A percentile compares a stretch with the other conserved stretches of the same genome.
Evolutionary conservation across 2,329 filamentous ascomycete species (phyloP).

Genomic region (Penicillium sp.): DNA sequence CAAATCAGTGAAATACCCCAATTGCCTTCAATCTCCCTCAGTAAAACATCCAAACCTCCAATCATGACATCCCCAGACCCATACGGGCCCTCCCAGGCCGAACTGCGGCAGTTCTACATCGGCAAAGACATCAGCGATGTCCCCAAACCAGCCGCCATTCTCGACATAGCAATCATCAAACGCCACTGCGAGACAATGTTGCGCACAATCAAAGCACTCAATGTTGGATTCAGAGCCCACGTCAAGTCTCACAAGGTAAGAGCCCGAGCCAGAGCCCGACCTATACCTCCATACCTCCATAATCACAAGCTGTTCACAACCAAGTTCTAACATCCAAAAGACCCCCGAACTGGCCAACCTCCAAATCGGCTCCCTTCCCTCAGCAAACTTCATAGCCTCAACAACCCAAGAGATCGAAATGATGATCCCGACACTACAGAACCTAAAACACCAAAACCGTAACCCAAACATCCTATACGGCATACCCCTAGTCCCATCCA

Average conservation of each 20-base stretch:
- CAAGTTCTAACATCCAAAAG: slow-evolving; percentile 43
- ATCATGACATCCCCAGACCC: slow-evolving; percentile 6
- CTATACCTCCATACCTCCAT: too few species aligned
- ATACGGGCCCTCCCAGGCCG: slow-evolving; percentile 16
- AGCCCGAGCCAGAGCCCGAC: too few species aligned
- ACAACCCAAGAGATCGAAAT: slow-evolving; percentile 72
- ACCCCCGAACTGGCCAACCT: slow-evolving; percentile 63
- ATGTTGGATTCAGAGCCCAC: slow-evolving; percentile 68
- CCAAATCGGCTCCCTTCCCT: slow-evolving; percentile 61
- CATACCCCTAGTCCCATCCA: slow-evolving; percentile 62
- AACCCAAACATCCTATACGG: slow-evolving; percentile 67
- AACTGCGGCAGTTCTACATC: slow-evolving; percentile 45
- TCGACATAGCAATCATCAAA: slow-evolving; percentile 64
- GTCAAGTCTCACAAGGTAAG: slow-evolving; percentile 78
- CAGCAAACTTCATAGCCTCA: slow-evolving; percentile 64
- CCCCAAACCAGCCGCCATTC: slow-evolving; percentile 62
- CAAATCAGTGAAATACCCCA: background rate
- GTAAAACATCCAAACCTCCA: background rate
- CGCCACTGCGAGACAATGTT: slow-evolving; percentile 71
- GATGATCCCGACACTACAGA: slow-evolving; percentile 57
- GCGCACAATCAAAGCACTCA: slow-evolving; percentile 55
- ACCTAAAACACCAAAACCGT: slow-evolving; percentile 51
- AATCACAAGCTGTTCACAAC: background rate
- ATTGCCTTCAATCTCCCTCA: background rate
- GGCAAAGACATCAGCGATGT: slow-evolving; percentile 59